A percentile compares a stretch with the other conserved stretches of the same genome.
These are phyloP conservation scores for Chlorencoelia australis DNA, from an alignment of 2,329 filamentous ascomycete species.

Conservation along the genomic window DNA sequence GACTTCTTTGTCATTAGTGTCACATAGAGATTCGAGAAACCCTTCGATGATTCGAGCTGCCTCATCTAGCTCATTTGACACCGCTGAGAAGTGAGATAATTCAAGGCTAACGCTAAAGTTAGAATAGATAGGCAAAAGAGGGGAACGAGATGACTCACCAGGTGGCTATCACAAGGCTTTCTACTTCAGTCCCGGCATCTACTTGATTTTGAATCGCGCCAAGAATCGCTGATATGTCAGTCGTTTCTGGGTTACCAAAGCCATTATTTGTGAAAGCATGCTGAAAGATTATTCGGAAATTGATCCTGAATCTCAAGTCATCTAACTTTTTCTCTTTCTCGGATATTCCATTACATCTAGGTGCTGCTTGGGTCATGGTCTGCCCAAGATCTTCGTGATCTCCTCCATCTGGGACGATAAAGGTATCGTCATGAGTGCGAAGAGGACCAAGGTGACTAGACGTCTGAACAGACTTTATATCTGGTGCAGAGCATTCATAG, in stretches of 20 bases:
- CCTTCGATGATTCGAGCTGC: slow-evolving; percentile 12
- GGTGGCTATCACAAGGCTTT: too few species aligned
- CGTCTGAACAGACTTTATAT: slow-evolving; percentile 6
- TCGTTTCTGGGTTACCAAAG: too few species aligned
- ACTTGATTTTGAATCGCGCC: too few species aligned
- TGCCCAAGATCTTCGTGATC: slow-evolving; percentile 2
- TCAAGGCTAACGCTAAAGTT: slow-evolving; percentile 16
- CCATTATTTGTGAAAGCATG: too few species aligned
- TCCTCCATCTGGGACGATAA: slow-evolving; percentile 20
- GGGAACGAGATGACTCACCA: too few species aligned
- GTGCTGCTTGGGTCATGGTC: not conserved
- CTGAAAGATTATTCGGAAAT: slow-evolving; percentile 15
- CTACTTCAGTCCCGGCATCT: too few species aligned
- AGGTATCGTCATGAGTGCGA: slow-evolving; percentile 13
- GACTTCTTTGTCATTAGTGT: slow-evolving; percentile 8
- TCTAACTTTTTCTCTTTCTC: too few species aligned
- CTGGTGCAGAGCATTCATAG: slow-evolving; percentile 11
- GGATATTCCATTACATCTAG: not conserved
- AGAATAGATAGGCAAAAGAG: too few species aligned
- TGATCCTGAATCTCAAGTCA: slow-evolving; percentile 12
- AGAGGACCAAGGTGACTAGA: slow-evolving; percentile 2
- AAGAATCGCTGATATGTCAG: too few species aligned
- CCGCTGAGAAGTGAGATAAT: slow-evolving; percentile 11
- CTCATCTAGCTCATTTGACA: slow-evolving; percentile 20
- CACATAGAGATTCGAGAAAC: slow-evolving; percentile 16